phyloP scores from a whole-genome alignment of 441 rosid species.

The Adansonia gregorii region DNA sequence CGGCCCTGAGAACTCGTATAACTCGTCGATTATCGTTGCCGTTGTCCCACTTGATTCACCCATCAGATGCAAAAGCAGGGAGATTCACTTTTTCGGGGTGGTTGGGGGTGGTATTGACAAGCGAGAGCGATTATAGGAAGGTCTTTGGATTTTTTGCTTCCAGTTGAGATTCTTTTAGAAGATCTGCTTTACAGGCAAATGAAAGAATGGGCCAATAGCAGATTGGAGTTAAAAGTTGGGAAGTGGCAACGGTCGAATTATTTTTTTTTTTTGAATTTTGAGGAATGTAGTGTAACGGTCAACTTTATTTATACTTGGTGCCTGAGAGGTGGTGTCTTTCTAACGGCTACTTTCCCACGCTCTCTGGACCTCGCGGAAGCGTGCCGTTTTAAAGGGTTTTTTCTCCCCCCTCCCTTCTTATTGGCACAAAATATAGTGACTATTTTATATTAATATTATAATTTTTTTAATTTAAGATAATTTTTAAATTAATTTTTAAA shows the following conservation, averaged over 20 bases:
- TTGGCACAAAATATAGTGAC: background rate
- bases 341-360: constrained; percentile 51
- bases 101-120: constrained; percentile 17
- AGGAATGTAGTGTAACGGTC: constrained; percentile 40
- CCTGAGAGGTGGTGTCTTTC: constrained; percentile 13
- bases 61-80: background rate
- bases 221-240: constrained; percentile 29
- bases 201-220: background rate
- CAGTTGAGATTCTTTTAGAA: background rate
- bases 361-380: constrained; percentile 14
- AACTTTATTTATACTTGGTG: background rate
- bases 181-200: background rate
- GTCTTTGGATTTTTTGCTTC: background rate
- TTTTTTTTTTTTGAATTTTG: constrained; percentile 50
- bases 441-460: too few species aligned
- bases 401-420: too few species aligned
- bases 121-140: constrained; percentile 21
- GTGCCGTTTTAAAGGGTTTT: constrained; percentile 30
- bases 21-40: constrained; percentile 50
- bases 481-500: too few species aligned
- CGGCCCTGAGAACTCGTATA: constrained; percentile 90
- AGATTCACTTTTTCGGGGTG: background rate
- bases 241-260: constrained; percentile 72
- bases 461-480: too few species aligned
- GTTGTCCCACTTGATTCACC: constrained; percentile 4